Percentiles rank a stretch among this genome's conserved stretches.
phyloP scores from a whole-genome alignment of 2,329 filamentous ascomycete genomes.

The Penicillium sp. region DNA sequence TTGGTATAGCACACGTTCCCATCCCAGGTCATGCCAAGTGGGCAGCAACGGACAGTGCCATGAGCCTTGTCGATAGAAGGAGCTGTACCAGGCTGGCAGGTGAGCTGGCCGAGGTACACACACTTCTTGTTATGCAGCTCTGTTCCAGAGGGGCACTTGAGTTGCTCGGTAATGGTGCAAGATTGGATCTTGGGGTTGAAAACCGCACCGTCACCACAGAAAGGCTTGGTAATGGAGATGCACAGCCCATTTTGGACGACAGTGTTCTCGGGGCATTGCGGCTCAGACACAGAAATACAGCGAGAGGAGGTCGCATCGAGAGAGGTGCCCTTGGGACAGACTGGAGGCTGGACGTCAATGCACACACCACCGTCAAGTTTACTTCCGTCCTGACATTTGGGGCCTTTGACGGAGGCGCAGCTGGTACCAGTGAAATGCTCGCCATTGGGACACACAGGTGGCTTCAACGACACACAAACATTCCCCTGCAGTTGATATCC shows the following conservation, averaged over 20 bases:
- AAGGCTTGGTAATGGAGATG: background rate
- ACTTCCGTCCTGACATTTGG: background rate
- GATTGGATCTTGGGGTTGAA: background rate
- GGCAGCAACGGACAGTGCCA: conserved; percentile 5
- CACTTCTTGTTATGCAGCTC: conserved; percentile 2
- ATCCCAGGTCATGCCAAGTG: conserved; percentile 2
- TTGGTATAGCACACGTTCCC: conserved; percentile 1
- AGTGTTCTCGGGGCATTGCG: background rate
- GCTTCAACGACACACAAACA: conserved; percentile 1
- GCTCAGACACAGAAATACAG: background rate
- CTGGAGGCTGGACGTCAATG: background rate
- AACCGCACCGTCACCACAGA: background rate
- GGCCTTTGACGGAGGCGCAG: background rate
- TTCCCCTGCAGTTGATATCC: conserved; percentile 1
- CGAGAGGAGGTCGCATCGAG: background rate
- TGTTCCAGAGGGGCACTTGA: background rate
- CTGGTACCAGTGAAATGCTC: conserved; percentile 4
- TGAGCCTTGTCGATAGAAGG: background rate
- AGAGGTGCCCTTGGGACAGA: background rate
- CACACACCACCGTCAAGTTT: background rate
- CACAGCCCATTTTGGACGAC: background rate
- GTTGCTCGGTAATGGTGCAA: background rate
- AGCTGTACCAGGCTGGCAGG: background rate
- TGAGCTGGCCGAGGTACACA: background rate
- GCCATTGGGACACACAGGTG: conserved; percentile 5